Conservation (phyloP, 306 rosid species). For the barrel medic (Medicago truncatula) region DNA sequence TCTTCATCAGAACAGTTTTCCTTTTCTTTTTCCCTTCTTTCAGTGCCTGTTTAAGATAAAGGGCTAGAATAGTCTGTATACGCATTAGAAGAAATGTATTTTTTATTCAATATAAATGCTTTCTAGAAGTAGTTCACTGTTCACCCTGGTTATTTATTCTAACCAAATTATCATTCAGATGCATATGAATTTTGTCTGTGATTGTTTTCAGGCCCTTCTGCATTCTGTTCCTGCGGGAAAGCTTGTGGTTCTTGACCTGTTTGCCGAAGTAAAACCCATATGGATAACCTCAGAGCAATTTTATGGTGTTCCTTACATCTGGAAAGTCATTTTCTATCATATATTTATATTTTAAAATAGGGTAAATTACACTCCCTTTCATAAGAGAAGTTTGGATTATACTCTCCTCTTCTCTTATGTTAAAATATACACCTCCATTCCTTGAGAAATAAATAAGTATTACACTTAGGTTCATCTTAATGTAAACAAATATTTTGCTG, state of each 20-base stretch:
- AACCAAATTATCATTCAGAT: constrained; percentile 12
- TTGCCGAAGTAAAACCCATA: constrained; percentile 90
- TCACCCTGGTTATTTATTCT: constrained; percentile 29
- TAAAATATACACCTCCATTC: neutral
- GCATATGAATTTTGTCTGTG: constrained; percentile 29
- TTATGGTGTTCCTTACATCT: constrained; percentile 88
- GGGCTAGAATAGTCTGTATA: constrained; percentile 22
- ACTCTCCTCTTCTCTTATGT: neutral
- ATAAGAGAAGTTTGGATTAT: neutral
- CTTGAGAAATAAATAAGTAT: neutral
- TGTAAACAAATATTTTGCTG: neutral
- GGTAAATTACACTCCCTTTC: neutral
- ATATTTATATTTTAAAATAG: constrained; percentile 32
- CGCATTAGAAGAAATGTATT: constrained; percentile 7
- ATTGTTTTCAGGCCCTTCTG: constrained; percentile 77
- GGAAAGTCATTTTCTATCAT: constrained; percentile 63
- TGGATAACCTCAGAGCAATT: constrained; percentile 86
- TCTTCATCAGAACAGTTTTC: neutral
- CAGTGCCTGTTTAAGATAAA: constrained; percentile 22
- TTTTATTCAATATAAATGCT: constrained; percentile 26
- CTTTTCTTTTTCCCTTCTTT: constrained; percentile 23
- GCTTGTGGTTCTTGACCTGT: constrained; percentile 89
- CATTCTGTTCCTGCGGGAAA: constrained; percentile 85
- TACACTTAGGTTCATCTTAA: constrained; percentile 9
- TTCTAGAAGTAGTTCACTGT: constrained; percentile 8